phyloP scores from a whole-genome alignment of 2,329 filamentous ascomycete genomes.

The Fusarium buxicola region DNA sequence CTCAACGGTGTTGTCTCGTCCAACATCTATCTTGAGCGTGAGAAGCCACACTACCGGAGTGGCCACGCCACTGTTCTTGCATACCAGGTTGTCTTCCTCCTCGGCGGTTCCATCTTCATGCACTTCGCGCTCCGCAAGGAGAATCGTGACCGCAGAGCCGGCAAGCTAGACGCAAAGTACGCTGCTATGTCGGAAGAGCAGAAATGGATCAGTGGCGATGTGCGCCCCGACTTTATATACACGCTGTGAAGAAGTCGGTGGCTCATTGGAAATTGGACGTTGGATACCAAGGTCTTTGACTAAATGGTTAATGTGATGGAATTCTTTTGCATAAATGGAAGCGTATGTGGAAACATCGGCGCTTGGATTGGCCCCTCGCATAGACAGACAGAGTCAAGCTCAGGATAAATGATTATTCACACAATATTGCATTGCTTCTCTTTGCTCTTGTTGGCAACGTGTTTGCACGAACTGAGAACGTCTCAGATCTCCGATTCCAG shows the following conservation, averaged over 20 bases:
- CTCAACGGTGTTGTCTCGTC: slow-evolving; percentile 73
- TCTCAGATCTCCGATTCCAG: no score
- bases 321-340: no score
- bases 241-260: slow-evolving; percentile 40
- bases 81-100: slow-evolving; percentile 72
- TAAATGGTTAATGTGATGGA: no score
- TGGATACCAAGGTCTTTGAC: no score
- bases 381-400: no score
- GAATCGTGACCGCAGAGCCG: slow-evolving; percentile 68
- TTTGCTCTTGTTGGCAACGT: no score
- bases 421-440: no score
- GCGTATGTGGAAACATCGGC: no score
- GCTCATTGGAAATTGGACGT: no score
- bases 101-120: slow-evolving; percentile 73
- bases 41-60: slow-evolving; percentile 48
- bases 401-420: no score
- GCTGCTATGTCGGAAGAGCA: slow-evolving; percentile 66
- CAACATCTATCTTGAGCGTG: slow-evolving; percentile 69
- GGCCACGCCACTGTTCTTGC: slow-evolving; percentile 74
- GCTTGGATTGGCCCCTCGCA: no score
- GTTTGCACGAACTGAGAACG: no score
- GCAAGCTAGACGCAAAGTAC: slow-evolving; percentile 67
- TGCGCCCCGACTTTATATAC: slow-evolving; percentile 52
- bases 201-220: slow-evolving; percentile 69
- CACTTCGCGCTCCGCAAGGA: slow-evolving; percentile 67